Base-by-base conservation (phyloP, 768 basidiomycete genomes). In the Mycena filopes region DNA sequence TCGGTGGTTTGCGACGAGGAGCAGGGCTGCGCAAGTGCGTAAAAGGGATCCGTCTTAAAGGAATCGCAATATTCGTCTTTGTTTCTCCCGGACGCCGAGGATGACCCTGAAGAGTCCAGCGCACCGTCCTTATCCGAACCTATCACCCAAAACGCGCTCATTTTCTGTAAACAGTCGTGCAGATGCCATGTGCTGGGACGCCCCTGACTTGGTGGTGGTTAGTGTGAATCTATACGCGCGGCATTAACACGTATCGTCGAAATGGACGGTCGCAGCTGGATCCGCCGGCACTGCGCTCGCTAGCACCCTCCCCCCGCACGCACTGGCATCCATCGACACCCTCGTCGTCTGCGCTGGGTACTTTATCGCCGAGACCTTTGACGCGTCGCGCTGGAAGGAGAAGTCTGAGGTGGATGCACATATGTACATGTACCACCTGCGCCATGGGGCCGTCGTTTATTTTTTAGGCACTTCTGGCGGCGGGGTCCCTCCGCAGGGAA, bases 391-490 rank as follows among this genome's bases (percentile, higher is more conserved):
- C 23, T 84, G 76, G 69, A 74, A 75, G 46, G 80, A 80, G 51
- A 75, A 83, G n/a, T n/a, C n/a, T n/a, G n/a, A n/a, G n/a, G n/a
- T n/a, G n/a, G n/a, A n/a, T 65, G 63, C 82, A 10, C 73, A 76
- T 40, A 85, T 85, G 83, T 83, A 82, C 73, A n/a, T n/a, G n/a
- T n/a, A 82, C 75, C 25, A 80, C 79, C 46, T 78, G 81, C 40
- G 74, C 82, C 0, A 80, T 83, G 48, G 83, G 79, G 0, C 82
- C 83, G 15, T 74, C 82, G 16, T 80, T 81, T 55, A 59, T 81
- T 31, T 74, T 69, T 49, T 63, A 69, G 68, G 68, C 68, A 41
- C 65, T 42, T 21, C 55, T 70, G 7, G 40, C 33, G 0, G 63
- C 63, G 20, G 63, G n/a, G n/a, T n/a, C n/a, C n/a, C n/a, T n/a